These are phyloP conservation scores for Metschnikowia matae DNA, from an alignment of 805 yeast species.

Conservation along the genomic window DNA sequence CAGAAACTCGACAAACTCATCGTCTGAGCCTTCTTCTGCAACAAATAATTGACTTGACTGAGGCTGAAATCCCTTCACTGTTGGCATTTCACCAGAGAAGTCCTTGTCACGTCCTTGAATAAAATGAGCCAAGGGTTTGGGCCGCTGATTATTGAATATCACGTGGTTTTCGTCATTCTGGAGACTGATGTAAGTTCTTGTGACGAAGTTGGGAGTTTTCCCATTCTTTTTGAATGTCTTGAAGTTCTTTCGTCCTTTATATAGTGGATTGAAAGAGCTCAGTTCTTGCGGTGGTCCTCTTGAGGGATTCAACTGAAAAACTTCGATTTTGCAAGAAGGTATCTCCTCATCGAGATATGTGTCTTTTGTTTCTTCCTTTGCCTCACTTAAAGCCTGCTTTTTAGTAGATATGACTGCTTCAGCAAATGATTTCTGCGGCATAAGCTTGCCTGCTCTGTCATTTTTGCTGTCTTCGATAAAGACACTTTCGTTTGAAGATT, in stretches of 20 bases:
- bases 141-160: constrained; percentile 4
- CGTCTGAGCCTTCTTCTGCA: constrained; percentile 5
- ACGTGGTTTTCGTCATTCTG: constrained; percentile 10
- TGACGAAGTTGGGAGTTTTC: constrained; percentile 7
- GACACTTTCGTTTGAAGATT: neutral
- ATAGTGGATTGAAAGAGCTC: neutral
- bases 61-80: constrained; percentile 17
- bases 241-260: constrained; percentile 15
- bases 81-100: constrained; percentile 14
- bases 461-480: neutral
- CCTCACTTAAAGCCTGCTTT: neutral
- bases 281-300: neutral
- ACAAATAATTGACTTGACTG: constrained; percentile 14
- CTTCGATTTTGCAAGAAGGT: neutral
- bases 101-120: constrained; percentile 3
- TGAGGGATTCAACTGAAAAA: neutral
- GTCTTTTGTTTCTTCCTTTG: neutral
- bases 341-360: neutral
- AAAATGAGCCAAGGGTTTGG: neutral
- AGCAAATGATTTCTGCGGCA: constrained; percentile 1
- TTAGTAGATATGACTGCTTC: constrained; percentile 3
- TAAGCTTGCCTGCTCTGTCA: neutral
- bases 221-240: constrained; percentile 13
- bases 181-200: constrained; percentile 15
- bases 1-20: neutral